Conservation (phyloP, 1,284 basidiomycete species). For the Phaffia rhodozyma region DNA sequence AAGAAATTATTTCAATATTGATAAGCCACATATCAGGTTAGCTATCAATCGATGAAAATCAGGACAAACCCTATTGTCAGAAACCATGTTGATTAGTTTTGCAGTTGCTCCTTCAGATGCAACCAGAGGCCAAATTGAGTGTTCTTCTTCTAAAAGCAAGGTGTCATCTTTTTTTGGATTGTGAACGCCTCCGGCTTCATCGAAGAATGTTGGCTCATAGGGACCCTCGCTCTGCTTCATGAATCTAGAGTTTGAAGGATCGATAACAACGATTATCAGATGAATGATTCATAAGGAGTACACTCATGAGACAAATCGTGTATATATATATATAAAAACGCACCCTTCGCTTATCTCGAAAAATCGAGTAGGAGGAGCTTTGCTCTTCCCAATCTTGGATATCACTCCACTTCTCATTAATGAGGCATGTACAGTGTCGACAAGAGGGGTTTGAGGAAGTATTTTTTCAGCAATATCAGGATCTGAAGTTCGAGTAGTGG, state of each 20-base stretch:
- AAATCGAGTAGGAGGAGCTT: too few species aligned
- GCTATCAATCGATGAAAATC: neutral
- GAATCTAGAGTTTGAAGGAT: neutral
- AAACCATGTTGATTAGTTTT: slow-evolving; percentile 55
- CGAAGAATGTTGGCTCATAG: slow-evolving; percentile 6
- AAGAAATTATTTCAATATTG: too few species aligned
- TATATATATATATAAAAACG: too few species aligned
- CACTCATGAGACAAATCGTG: neutral
- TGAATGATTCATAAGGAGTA: neutral
- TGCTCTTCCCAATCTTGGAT: too few species aligned
- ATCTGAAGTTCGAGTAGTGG: neutral
- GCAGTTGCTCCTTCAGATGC: slow-evolving; percentile 61
- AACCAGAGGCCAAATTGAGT: slow-evolving; percentile 58
- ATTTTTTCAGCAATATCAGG: neutral
- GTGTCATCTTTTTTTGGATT: neutral
- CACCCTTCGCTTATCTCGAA: neutral
- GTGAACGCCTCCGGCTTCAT: slow-evolving; percentile 3
- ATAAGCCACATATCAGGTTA: too few species aligned
- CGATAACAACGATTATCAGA: neutral
- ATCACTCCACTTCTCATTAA: too few species aligned
- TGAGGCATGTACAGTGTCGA: too few species aligned
- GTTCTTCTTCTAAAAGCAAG: slow-evolving; percentile 34
- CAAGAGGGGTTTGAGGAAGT: too few species aligned
- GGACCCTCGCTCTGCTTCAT: slow-evolving; percentile 1
- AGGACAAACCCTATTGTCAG: slow-evolving; percentile 48